phyloP scores from a whole-genome alignment of 768 basidiomycete genomes.

The Amanita subjunquillea region DNA sequence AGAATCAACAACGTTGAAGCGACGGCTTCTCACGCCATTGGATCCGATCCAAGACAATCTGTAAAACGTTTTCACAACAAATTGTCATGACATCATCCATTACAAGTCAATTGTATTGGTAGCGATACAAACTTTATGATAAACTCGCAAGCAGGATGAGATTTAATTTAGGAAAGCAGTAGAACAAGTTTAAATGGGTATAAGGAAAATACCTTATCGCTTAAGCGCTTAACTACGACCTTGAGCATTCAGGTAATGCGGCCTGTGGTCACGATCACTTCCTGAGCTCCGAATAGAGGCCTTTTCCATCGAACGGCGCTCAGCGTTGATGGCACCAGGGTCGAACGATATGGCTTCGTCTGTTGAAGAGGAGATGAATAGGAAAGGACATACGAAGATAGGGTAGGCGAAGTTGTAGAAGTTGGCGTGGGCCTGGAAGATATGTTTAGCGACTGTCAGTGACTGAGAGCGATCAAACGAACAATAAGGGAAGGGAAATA shows the following conservation, averaged over 20 bases:
- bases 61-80: too few relatives aligned
- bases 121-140: not conserved
- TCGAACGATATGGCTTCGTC: conserved; percentile 45
- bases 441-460: not conserved
- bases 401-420: not conserved
- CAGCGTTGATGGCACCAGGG: conserved; percentile 19
- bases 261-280: conserved; percentile 11
- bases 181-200: not conserved
- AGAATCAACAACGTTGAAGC: conserved; percentile 10
- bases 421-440: not conserved
- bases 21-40: not conserved
- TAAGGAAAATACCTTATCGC: not conserved
- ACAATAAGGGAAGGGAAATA: not conserved
- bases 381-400: conserved; percentile 3
- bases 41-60: not conserved
- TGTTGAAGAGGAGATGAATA: conserved; percentile 10
- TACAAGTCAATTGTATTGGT: not conserved
- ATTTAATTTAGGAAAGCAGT: not conserved
- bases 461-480: not conserved
- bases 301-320: conserved; percentile 15
- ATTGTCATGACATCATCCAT: not conserved
- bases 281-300: conserved; percentile 17
- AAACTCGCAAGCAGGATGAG: not conserved
- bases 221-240: too few relatives aligned
- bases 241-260: not conserved